These are phyloP conservation scores for Irpex rosettiformis DNA, from an alignment of 1,284 basidiomycete genomes.

Conservation along the genomic window DNA sequence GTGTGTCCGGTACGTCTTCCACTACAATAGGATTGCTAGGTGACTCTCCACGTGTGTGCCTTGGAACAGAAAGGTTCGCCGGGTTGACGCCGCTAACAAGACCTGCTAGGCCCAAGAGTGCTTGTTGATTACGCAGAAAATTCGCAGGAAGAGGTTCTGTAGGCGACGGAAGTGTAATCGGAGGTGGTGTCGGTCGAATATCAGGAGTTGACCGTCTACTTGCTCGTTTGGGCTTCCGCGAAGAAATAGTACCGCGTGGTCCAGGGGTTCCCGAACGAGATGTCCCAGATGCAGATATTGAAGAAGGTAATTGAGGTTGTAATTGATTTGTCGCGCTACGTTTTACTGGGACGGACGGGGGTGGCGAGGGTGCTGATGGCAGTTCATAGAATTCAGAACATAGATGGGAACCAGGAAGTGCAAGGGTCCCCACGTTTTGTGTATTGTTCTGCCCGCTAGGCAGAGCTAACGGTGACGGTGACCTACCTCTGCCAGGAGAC, in stretches of 20 bases:
- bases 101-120: slow-evolving; percentile 67
- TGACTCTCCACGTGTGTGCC: slow-evolving; percentile 46
- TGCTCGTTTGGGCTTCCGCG: slow-evolving; percentile 28
- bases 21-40: slow-evolving; percentile 65
- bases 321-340: slow-evolving; percentile 8
- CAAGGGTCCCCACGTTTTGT: slow-evolving; percentile 92
- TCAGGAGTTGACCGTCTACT: slow-evolving; percentile 23
- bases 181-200: slow-evolving; percentile 41
- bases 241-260: slow-evolving; percentile 10
- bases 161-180: slow-evolving; percentile 57
- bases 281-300: slow-evolving; percentile 14
- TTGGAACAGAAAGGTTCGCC: slow-evolving; percentile 38
- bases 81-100: slow-evolving; percentile 63
- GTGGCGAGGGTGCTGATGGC: slow-evolving; percentile 65
- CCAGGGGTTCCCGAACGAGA: neutral
- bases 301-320: slow-evolving; percentile 8
- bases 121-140: slow-evolving; percentile 68
- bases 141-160: slow-evolving; percentile 59
- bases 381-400: slow-evolving; percentile 62
- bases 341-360: slow-evolving; percentile 47
- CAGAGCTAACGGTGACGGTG: slow-evolving; percentile 53
- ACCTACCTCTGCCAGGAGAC: slow-evolving; percentile 72
- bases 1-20: slow-evolving; percentile 48
- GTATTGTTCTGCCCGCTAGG: slow-evolving; percentile 44
- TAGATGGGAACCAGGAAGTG: slow-evolving; percentile 88